Percentiles rank a stretch among this genome's conserved stretches.
Evolutionary conservation across 164 flowering plant species (phyloP).

Genomic region (Santalum album): DNA sequence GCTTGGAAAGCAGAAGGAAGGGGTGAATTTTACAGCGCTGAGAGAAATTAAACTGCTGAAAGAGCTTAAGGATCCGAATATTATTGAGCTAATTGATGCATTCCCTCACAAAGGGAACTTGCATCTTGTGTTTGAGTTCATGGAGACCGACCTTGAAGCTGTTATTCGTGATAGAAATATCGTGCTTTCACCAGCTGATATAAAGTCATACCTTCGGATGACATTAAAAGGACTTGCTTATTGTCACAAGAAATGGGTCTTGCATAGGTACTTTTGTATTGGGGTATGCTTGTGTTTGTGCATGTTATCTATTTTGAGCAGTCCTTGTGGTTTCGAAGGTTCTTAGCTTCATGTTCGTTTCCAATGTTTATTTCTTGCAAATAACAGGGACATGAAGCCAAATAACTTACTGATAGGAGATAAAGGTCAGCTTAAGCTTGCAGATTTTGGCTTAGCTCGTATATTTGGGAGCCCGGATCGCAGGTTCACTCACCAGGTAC

Average conservation of each 20-base stretch:
- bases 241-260: slow-evolving; percentile 95
- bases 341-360: slow-evolving; percentile 5
- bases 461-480: slow-evolving; percentile 96
- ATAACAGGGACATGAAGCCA: slow-evolving; percentile 96
- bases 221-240: slow-evolving; percentile 84
- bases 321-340: not conserved
- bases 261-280: slow-evolving; percentile 56
- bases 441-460: slow-evolving; percentile 95
- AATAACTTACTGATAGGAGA: slow-evolving; percentile 84
- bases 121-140: slow-evolving; percentile 94
- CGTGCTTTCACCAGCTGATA: slow-evolving; percentile 84
- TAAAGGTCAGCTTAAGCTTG: slow-evolving; percentile 85
- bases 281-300: not conserved
- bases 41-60: slow-evolving; percentile 91
- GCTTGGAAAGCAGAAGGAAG: slow-evolving; percentile 88
- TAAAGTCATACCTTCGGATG: slow-evolving; percentile 88
- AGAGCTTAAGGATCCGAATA: slow-evolving; percentile 85
- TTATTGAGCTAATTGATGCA: slow-evolving; percentile 87
- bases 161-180: slow-evolving; percentile 89
- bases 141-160: slow-evolving; percentile 98
- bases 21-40: slow-evolving; percentile 90
- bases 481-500: slow-evolving; percentile 86
- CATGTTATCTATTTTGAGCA: not conserved
- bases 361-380: slow-evolving; percentile 5
- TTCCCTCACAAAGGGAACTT: slow-evolving; percentile 92